Conservation (phyloP, 225 moss, liverwort and hornwort genomes). For the Physcomitrium patens region DNA sequence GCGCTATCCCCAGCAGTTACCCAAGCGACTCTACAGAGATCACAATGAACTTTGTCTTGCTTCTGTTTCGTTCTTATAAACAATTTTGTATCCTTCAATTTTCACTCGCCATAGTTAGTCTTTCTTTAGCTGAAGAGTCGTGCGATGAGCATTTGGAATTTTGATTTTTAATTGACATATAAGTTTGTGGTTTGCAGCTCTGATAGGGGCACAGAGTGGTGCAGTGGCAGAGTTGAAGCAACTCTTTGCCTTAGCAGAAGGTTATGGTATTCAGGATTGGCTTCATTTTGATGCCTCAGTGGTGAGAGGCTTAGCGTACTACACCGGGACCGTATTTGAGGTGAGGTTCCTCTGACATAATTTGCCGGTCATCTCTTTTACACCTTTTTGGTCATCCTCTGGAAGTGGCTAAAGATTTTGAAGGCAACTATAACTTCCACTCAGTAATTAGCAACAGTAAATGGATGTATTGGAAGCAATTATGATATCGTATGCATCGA, state of each 20-base stretch:
- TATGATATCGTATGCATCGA: conserved; percentile 7
- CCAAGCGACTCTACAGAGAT: not conserved
- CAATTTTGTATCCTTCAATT: not conserved
- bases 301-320: conserved; percentile 94
- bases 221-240: conserved; percentile 83
- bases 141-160: no score
- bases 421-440: not conserved
- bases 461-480: not conserved
- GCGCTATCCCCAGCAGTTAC: conserved; percentile 8
- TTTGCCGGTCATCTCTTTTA: not conserved
- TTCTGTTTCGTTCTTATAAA: not conserved
- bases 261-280: conserved; percentile 84
- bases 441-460: conserved; percentile 12
- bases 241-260: conserved; percentile 76
- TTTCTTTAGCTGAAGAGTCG: no score
- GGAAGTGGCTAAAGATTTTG: not conserved
- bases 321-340: conserved; percentile 98
- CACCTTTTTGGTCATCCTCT: not conserved
- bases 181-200: conserved; percentile 44
- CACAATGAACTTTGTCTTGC: not conserved
- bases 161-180: no score
- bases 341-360: conserved; percentile 37
- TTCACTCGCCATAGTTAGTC: no score
- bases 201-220: conserved; percentile 77
- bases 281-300: conserved; percentile 90